Evolutionary conservation across 2,329 filamentous ascomycete species (phyloP).

Genomic region (Zymoseptoria tritici): DNA sequence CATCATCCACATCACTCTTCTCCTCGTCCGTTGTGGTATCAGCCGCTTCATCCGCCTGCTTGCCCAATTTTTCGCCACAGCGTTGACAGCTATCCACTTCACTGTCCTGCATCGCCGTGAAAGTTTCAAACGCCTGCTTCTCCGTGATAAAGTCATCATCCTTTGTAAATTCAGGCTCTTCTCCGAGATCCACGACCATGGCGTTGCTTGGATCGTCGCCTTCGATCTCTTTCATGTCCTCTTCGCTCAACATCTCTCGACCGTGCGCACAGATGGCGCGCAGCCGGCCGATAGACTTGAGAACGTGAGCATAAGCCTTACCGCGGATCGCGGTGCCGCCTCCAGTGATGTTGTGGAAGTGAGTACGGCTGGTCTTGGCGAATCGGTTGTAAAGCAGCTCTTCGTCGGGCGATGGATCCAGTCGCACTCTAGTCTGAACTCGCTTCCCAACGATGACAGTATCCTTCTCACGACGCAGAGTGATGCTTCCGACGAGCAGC

Average conservation of each 20-base stretch:
- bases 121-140: constrained; percentile 75
- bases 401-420: constrained; percentile 72
- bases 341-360: constrained; percentile 67
- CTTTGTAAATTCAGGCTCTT: constrained; percentile 52
- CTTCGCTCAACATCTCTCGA: constrained; percentile 77
- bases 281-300: constrained; percentile 83
- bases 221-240: constrained; percentile 72
- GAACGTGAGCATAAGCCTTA: constrained; percentile 84
- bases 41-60: constrained; percentile 46
- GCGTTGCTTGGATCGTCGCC: constrained; percentile 63
- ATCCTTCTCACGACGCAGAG: constrained; percentile 83
- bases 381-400: constrained; percentile 75
- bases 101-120: constrained; percentile 75
- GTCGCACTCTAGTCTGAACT: constrained; percentile 61
- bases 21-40: constrained; percentile 36
- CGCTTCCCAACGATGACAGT: constrained; percentile 75
- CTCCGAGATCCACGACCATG: constrained; percentile 82
- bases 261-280: constrained; percentile 90
- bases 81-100: constrained; percentile 65
- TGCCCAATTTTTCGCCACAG: constrained; percentile 57
- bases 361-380: constrained; percentile 68
- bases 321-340: constrained; percentile 44
- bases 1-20: constrained; percentile 7
- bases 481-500: constrained; percentile 88
- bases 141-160: constrained; percentile 52